Percentiles rank a stretch among this genome's conserved stretches.
These are phyloP conservation scores for Lentinula sp. DNA, from an alignment of 768 basidiomycete genomes.

Conservation along the genomic window DNA sequence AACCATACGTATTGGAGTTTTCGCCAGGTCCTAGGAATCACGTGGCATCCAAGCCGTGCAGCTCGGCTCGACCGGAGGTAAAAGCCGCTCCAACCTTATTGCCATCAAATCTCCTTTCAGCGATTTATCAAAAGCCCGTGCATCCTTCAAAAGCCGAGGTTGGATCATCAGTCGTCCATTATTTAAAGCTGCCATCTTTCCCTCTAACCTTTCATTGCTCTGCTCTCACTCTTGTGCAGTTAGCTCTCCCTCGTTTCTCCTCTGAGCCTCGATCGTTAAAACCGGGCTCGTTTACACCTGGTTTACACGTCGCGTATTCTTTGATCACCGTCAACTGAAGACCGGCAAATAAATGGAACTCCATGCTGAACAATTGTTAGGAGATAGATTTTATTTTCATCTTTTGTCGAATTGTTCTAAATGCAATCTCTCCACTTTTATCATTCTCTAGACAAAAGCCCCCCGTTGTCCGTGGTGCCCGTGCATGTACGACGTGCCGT, in stretches of 20 bases:
- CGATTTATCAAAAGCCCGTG: background rate
- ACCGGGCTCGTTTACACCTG: background rate
- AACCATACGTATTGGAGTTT: no score
- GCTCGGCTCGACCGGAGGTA: background rate
- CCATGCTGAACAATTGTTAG: background rate
- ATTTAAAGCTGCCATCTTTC: background rate
- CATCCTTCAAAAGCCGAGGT: background rate
- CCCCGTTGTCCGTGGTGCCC: slow-evolving; percentile 47
- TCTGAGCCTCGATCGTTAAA: background rate
- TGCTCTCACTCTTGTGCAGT: background rate
- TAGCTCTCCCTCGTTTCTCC: background rate
- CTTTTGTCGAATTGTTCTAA: background rate
- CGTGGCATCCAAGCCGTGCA: background rate
- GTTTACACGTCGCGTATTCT: background rate
- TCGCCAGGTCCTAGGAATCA: background rate
- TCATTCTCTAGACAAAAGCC: slow-evolving; percentile 32
- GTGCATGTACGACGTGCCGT: slow-evolving; percentile 82
- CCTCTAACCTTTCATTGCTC: background rate
- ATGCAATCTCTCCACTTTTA: slow-evolving; percentile 19
- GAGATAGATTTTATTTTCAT: background rate
- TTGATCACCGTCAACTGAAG: slow-evolving; percentile 3
- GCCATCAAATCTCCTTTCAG: background rate
- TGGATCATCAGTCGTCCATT: background rate
- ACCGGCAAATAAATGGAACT: slow-evolving; percentile 1
- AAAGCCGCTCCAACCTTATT: background rate